A percentile compares a stretch with the other conserved stretches of the same genome.
These are phyloP conservation scores for Aspergillus thermomutatus DNA, from an alignment of 2,329 filamentous ascomycete genomes.

Conservation along the genomic window DNA sequence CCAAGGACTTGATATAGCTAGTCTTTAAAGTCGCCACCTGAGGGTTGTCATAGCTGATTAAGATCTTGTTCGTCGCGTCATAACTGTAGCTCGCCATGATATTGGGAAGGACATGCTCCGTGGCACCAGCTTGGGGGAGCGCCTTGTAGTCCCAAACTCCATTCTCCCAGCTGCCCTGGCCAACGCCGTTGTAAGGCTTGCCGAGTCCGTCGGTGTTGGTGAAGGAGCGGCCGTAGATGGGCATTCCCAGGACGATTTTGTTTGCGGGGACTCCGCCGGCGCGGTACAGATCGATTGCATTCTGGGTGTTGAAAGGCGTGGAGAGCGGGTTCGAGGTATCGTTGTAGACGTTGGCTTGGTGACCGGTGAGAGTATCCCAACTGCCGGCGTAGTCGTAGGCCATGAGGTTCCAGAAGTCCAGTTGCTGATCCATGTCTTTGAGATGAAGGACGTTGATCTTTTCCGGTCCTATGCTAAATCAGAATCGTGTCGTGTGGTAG, in stretches of 20 bases:
- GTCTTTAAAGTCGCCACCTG: conserved; percentile 67
- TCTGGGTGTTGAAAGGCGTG: conserved; percentile 75
- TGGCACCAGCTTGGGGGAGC: conserved; percentile 65
- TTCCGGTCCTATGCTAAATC: conserved; percentile 29
- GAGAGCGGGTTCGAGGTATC: conserved; percentile 54
- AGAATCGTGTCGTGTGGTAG: not conserved
- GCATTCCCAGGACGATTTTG: conserved; percentile 89
- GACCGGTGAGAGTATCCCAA: conserved; percentile 70
- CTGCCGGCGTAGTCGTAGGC: conserved; percentile 82
- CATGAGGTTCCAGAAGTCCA: conserved; percentile 63
- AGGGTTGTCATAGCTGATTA: conserved; percentile 76
- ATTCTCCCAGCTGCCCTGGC: conserved; percentile 77
- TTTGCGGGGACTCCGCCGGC: conserved; percentile 58
- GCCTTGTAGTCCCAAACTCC: conserved; percentile 88
- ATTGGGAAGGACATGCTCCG: conserved; percentile 59
- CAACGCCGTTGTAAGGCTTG: conserved; percentile 65
- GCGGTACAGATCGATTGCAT: conserved; percentile 69
- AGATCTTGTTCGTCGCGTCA: conserved; percentile 53
- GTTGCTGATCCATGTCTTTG: conserved; percentile 43
- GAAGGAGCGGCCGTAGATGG: conserved; percentile 86
- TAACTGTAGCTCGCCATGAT: conserved; percentile 72
- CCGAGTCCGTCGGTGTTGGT: conserved; percentile 73
- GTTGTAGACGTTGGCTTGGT: conserved; percentile 75
- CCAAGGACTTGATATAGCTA: conserved; percentile 62
- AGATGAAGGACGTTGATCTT: conserved; percentile 46